A percentile compares a stretch with the other conserved stretches of the same genome.
Conservation (phyloP, 2,329 filamentous ascomycete genomes). For the Cercospora sesami region DNA sequence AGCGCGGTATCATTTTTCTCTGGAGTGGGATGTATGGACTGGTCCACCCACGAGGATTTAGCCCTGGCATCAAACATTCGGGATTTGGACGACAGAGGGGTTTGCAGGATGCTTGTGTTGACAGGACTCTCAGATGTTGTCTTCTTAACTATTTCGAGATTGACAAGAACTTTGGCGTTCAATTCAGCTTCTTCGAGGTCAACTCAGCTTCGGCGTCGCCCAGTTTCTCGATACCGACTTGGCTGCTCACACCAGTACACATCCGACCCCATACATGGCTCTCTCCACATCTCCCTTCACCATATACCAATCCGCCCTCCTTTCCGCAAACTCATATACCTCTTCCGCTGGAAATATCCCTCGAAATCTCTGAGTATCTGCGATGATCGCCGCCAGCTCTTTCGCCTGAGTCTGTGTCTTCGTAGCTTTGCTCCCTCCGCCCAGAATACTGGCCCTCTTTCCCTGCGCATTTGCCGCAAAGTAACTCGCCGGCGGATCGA, state of each 20-base stretch:
- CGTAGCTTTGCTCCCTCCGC: slow-evolving; percentile 26
- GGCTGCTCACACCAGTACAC: slow-evolving; percentile 68
- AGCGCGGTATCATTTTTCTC: background rate
- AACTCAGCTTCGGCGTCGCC: no score
- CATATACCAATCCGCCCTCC: slow-evolving; percentile 91
- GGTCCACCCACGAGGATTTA: no score
- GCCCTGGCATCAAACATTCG: no score
- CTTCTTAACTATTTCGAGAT: no score
- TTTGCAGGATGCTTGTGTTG: no score
- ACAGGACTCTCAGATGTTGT: no score
- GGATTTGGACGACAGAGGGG: no score
- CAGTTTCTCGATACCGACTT: no score
- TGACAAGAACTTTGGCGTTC: no score
- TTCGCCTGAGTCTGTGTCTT: slow-evolving; percentile 73
- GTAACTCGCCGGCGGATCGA: slow-evolving; percentile 36
- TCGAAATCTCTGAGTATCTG: slow-evolving; percentile 83
- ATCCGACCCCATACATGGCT: slow-evolving; percentile 96
- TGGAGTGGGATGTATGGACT: background rate
- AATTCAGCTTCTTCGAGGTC: no score
- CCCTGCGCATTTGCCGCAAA: slow-evolving; percentile 28
- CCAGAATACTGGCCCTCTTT: slow-evolving; percentile 33
- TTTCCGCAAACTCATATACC: slow-evolving; percentile 94
- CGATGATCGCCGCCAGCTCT: slow-evolving; percentile 92
- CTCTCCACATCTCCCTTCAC: slow-evolving; percentile 87
- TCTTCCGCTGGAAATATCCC: slow-evolving; percentile 94